Evolutionary conservation across 768 basidiomycete species (phyloP).

Genomic region (Lyophyllum decastes): DNA sequence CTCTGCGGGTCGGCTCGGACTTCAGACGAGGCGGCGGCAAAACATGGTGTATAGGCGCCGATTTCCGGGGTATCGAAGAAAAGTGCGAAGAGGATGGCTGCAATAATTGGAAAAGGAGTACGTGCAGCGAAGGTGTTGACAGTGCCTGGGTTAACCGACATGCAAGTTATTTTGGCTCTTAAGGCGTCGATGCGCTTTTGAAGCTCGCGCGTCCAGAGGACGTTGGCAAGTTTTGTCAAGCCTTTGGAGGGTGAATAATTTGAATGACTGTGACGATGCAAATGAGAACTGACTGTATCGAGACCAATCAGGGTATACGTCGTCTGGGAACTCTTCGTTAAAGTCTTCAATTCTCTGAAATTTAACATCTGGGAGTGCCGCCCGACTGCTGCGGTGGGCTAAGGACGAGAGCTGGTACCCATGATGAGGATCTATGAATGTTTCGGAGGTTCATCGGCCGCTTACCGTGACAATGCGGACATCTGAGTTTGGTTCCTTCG

Average conservation of each 20-base stretch:
- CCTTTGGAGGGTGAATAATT: slow-evolving; percentile 24
- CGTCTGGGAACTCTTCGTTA: slow-evolving; percentile 29
- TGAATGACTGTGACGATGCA: not conserved
- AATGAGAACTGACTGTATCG: slow-evolving; percentile 23
- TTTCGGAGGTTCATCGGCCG: not conserved
- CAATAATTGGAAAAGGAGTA: slow-evolving; percentile 21
- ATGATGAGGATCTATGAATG: not conserved
- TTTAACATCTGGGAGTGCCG: slow-evolving; percentile 24
- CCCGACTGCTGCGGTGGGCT: slow-evolving; percentile 22
- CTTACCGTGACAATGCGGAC: slow-evolving; percentile 32
- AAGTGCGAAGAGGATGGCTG: slow-evolving; percentile 20
- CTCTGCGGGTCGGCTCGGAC: slow-evolving; percentile 31
- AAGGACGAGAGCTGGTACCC: slow-evolving; percentile 24
- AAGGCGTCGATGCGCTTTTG: slow-evolving; percentile 40
- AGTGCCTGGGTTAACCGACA: slow-evolving; percentile 34
- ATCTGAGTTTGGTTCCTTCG: slow-evolving; percentile 27
- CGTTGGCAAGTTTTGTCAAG: slow-evolving; percentile 46
- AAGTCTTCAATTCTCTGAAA: slow-evolving; percentile 32
- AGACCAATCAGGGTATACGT: slow-evolving; percentile 25
- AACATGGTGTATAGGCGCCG: slow-evolving; percentile 37
- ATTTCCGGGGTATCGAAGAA: slow-evolving; percentile 29
- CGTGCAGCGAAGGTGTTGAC: slow-evolving; percentile 32
- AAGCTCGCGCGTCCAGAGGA: slow-evolving; percentile 46
- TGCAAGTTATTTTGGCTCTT: slow-evolving; percentile 29
- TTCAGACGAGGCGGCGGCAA: slow-evolving; percentile 39